Percentiles rank a stretch among this genome's conserved stretches.
Conservation (phyloP, 768 basidiomycete species). For the Amanita phalloides region DNA sequence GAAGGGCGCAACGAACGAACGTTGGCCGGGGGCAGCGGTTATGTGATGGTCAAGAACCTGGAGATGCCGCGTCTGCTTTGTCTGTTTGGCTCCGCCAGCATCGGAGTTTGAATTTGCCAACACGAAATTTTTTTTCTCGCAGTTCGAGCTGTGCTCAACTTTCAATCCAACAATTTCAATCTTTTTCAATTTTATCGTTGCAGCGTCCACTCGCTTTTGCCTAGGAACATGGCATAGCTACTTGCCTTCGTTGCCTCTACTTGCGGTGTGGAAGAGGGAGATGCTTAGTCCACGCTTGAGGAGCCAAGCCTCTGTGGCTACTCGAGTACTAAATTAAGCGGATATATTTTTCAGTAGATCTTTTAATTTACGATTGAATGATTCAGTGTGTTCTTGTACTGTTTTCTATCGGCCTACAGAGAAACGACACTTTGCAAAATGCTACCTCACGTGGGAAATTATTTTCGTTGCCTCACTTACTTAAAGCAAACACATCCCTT, state of each 20-base stretch:
- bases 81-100: slow-evolving; percentile 23
- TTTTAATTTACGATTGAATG: not conserved
- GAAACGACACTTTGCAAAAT: too few species aligned
- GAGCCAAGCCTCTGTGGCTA: slow-evolving; percentile 47
- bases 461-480: slow-evolving; percentile 10
- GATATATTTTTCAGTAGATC: slow-evolving; percentile 20
- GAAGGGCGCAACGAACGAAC: slow-evolving; percentile 14
- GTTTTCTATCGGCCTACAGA: too few species aligned
- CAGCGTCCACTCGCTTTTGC: slow-evolving; percentile 51
- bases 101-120: slow-evolving; percentile 12
- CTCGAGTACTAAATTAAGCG: slow-evolving; percentile 73
- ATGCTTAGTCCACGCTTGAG: slow-evolving; percentile 71
- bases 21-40: slow-evolving; percentile 20
- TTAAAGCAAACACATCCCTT: slow-evolving; percentile 7
- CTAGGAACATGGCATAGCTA: slow-evolving; percentile 59
- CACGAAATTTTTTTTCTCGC: slow-evolving; percentile 7
- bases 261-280: slow-evolving; percentile 60
- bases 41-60: slow-evolving; percentile 26
- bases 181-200: not conserved
- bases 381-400: not conserved
- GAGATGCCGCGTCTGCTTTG: slow-evolving; percentile 9
- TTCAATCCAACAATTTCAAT: slow-evolving; percentile 8
- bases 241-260: slow-evolving; percentile 74
- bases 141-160: slow-evolving; percentile 2
- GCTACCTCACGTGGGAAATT: slow-evolving; percentile 19